Evolutionary conservation across 495 filamentous ascomycete species (phyloP).

Genomic region (Parmelia sp.): DNA sequence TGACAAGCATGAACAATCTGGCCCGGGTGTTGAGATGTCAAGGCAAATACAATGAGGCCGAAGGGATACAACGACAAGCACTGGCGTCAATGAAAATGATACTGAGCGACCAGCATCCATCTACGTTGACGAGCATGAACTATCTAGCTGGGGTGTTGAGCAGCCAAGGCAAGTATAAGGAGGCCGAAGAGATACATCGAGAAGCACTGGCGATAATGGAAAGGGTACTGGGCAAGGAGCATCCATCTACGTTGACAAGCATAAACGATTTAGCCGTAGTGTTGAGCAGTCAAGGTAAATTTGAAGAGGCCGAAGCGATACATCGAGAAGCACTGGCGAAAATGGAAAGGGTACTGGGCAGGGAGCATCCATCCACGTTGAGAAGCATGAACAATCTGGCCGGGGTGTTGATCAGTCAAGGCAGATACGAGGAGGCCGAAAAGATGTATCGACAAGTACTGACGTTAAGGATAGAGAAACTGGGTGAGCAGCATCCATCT

Average conservation of each 20-base stretch:
- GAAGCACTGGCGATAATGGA: slow-evolving; percentile 29
- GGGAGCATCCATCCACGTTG: slow-evolving; percentile 29
- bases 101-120: slow-evolving; percentile 28
- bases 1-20: slow-evolving; percentile 28
- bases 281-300: slow-evolving; percentile 29
- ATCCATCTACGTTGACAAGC: slow-evolving; percentile 28
- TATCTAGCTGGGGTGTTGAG: slow-evolving; percentile 25
- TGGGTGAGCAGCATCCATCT: slow-evolving; percentile 30
- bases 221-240: slow-evolving; percentile 29
- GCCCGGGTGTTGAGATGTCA: slow-evolving; percentile 25
- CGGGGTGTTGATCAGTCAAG: slow-evolving; percentile 24
- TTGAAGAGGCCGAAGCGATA: slow-evolving; percentile 34
- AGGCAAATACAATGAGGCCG: slow-evolving; percentile 36
- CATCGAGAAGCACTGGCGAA: slow-evolving; percentile 26
- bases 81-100: slow-evolving; percentile 28
- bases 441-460: slow-evolving; percentile 26
- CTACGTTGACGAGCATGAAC: slow-evolving; percentile 30
- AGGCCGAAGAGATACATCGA: slow-evolving; percentile 28
- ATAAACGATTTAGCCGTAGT: slow-evolving; percentile 28
- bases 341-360: slow-evolving; percentile 29
- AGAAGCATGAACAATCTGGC: slow-evolving; percentile 29
- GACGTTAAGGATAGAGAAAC: slow-evolving; percentile 26
- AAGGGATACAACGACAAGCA: slow-evolving; percentile 25
- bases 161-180: too few species aligned
- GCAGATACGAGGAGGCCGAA: too few species aligned